These are phyloP conservation scores for Saturnispora sanitii DNA, from an alignment of 805 yeast species.

Conservation along the genomic window DNA sequence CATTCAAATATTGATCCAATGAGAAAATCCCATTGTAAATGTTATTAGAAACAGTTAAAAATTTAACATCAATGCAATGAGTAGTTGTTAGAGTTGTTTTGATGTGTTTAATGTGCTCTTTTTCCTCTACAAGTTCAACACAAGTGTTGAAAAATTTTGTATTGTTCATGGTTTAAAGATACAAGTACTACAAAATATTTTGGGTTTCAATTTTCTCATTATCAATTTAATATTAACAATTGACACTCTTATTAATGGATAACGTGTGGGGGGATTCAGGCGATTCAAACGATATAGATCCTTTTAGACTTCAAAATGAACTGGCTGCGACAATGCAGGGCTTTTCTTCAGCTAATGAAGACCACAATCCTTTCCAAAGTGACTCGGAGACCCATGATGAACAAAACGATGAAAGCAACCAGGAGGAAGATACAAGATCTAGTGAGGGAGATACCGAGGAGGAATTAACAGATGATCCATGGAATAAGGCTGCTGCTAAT, in stretches of 20 bases:
- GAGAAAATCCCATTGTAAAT: constrained; percentile 5
- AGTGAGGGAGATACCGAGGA: constrained; percentile 7
- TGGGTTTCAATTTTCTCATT: not conserved
- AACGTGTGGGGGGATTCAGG: constrained; percentile 6
- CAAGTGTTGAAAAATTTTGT: constrained; percentile 7
- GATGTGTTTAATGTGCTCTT: too few species aligned
- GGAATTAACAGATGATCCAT: constrained; percentile 2
- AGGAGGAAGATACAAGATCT: constrained; percentile 17
- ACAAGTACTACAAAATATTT: not conserved
- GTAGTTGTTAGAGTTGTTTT: too few species aligned
- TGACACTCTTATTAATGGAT: not conserved
- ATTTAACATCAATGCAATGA: constrained; percentile 3
- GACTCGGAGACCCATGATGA: constrained; percentile 1
- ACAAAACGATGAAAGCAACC: constrained; percentile 6
- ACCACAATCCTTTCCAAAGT: too few species aligned
- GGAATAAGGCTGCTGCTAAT: constrained; percentile 12
- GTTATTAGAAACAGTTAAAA: not conserved
- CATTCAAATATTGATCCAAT: constrained; percentile 14
- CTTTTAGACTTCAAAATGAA: constrained; percentile 16
- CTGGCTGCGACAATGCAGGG: constrained; percentile 17
- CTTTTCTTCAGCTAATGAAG: not conserved
- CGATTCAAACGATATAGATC: constrained; percentile 8
- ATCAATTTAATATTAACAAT: not conserved
- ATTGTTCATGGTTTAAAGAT: constrained; percentile 3
- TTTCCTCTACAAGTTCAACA: constrained; percentile 1